These are phyloP conservation scores for Batkoa obscura DNA, from an alignment of 371 early-diverging fungal species.

Conservation along the genomic window DNA sequence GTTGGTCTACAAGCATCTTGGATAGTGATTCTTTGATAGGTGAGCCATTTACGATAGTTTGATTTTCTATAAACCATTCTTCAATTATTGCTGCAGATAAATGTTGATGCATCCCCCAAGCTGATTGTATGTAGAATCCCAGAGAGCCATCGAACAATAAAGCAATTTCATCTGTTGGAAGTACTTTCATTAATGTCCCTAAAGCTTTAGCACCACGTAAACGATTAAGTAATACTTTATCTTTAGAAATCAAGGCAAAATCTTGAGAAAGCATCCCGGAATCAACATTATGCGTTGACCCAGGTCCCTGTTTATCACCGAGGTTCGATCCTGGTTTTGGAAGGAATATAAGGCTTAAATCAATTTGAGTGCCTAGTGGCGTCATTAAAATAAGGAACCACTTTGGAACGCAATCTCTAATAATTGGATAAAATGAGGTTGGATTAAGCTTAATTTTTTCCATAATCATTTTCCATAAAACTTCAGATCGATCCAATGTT, in stretches of 20 bases:
- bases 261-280: slow-evolving; percentile 83
- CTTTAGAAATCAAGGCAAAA: slow-evolving; percentile 52
- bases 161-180: slow-evolving; percentile 30
- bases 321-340: slow-evolving; percentile 7
- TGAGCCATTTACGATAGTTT: slow-evolving; percentile 20
- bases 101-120: slow-evolving; percentile 65
- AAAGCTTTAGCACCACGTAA: slow-evolving; percentile 57
- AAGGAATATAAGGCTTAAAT: slow-evolving; percentile 31
- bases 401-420: slow-evolving; percentile 9
- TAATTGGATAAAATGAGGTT: slow-evolving; percentile 2
- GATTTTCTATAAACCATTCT: slow-evolving; percentile 49
- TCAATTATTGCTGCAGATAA: slow-evolving; percentile 61
- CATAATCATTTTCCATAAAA: slow-evolving; percentile 48
- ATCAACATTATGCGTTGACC: slow-evolving; percentile 50
- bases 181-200: slow-evolving; percentile 46
- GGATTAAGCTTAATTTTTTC: slow-evolving; percentile 9
- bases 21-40: slow-evolving; percentile 21
- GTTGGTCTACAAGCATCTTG: slow-evolving; percentile 21
- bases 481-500: slow-evolving; percentile 37
- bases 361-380: slow-evolving; percentile 62
- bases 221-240: slow-evolving; percentile 63
- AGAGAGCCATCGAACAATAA: slow-evolving; percentile 7
- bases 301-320: slow-evolving; percentile 11
- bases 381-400: slow-evolving; percentile 31
- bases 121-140: slow-evolving; percentile 24